These are phyloP conservation scores for Blastosporella zonata DNA, from an alignment of 1,284 basidiomycete species.

Conservation along the genomic window DNA sequence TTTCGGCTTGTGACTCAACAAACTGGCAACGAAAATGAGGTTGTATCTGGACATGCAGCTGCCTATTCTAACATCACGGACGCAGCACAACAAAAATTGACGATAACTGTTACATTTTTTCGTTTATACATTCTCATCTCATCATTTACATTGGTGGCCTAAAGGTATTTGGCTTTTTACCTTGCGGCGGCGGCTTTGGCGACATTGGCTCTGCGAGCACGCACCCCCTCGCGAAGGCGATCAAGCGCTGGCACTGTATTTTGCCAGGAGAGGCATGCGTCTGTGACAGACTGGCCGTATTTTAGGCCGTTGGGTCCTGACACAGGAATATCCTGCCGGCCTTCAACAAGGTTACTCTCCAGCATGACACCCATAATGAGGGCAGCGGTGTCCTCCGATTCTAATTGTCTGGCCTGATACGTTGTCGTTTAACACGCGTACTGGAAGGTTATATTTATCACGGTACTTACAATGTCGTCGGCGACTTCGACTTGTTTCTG, in stretches of 20 bases:
- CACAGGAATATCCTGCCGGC: conserved; percentile 82
- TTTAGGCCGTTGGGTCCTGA: conserved; percentile 75
- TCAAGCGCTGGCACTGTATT: conserved; percentile 80
- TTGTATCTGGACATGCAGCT: no score
- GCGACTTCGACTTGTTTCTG: conserved; percentile 82
- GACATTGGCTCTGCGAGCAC: conserved; percentile 52
- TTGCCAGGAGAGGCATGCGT: conserved; percentile 90
- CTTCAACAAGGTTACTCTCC: conserved; percentile 91
- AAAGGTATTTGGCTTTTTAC: neutral
- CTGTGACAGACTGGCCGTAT: conserved; percentile 89
- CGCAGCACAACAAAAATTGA: neutral
- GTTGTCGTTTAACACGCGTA: conserved; percentile 1
- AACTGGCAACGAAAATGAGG: no score
- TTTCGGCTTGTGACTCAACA: no score
- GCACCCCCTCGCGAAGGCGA: conserved; percentile 78
- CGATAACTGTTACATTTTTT: neutral
- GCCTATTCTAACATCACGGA: no score
- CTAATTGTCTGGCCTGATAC: conserved; percentile 65
- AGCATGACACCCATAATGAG: conserved; percentile 97
- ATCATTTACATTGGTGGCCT: neutral
- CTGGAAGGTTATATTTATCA: neutral
- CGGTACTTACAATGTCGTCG: conserved; percentile 69
- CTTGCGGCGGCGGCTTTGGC: conserved; percentile 14
- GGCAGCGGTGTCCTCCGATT: conserved; percentile 64
- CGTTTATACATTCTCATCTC: neutral